These are phyloP conservation scores for Pichia sp. DNA, from an alignment of 1,139 yeast genomes.

Conservation along the genomic window DNA sequence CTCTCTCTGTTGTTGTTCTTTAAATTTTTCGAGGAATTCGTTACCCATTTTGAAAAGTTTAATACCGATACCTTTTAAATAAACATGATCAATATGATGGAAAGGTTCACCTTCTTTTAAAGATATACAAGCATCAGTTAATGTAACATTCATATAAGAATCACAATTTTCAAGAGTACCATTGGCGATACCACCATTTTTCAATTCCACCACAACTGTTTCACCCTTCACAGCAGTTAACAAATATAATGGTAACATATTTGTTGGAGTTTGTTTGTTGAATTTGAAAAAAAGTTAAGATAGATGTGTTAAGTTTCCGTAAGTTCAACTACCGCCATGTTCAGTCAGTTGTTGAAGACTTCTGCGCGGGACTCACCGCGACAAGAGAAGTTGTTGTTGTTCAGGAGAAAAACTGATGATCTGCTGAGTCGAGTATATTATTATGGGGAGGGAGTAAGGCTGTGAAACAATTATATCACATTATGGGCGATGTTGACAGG, in stretches of 20 bases:
- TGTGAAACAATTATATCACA: too few species aligned
- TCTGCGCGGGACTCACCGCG: too few species aligned
- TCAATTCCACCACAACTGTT: constrained; percentile 82
- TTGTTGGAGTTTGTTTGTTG: neutral
- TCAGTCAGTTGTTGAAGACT: too few species aligned
- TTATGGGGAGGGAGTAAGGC: too few species aligned
- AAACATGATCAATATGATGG: constrained; percentile 65
- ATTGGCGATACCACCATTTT: constrained; percentile 82
- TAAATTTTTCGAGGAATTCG: constrained; percentile 70
- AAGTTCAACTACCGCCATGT: too few species aligned
- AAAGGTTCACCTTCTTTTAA: constrained; percentile 60
- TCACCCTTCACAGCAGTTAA: constrained; percentile 89
- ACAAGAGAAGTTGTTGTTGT: too few species aligned
- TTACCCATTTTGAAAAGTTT: constrained; percentile 62
- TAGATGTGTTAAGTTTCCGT: too few species aligned
- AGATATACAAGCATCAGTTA: constrained; percentile 70
- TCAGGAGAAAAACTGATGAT: too few species aligned
- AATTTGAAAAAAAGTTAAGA: neutral
- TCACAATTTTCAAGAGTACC: constrained; percentile 86
- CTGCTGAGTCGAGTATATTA: too few species aligned
- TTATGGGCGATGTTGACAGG: too few species aligned
- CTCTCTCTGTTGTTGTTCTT: constrained; percentile 36
- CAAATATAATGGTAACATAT: constrained; percentile 77
- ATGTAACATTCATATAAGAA: constrained; percentile 91
- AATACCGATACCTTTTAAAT: constrained; percentile 78